Base-by-base conservation (phyloP, 768 basidiomycete genomes). In the Termitomyces sp. region DNA sequence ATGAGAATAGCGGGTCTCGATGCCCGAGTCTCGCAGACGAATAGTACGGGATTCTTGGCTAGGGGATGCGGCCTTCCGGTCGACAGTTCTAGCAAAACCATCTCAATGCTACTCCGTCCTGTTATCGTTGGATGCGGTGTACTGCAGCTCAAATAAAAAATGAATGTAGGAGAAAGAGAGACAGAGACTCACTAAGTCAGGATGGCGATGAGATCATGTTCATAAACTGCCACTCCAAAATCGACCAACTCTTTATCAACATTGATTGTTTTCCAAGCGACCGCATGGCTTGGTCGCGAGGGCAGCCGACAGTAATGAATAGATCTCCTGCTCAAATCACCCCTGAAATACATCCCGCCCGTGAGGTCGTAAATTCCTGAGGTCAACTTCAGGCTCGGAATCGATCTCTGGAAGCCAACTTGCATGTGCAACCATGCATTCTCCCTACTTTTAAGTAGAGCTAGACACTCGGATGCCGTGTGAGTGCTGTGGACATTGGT, bases 351-450 rank as follows among this genome's bases (percentile, higher is more conserved):
- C 1, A 71, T 63, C 1, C 75, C 73, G 0, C 69, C 73, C 0
- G 70, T 70, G 15, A 78, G 65, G 56, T 78, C 76, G 41, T 77
- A 77, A 25, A 78, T 74, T 15, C 70, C 70, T 1, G 67, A 72
- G 0, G 70, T 62, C 1, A 40, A 39, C 43, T 71, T 68, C 1
- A 55, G 52, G 11, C 74, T 66, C 1, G 62, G 56, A 13, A 76
- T 58, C 0, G 51, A 56, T 31, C 51, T 61, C 2, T 58, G 57
- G 47, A 71, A 75, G 6, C 61, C 56, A 2, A 69, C 57, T 15
- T 55, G 33, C 9, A 70, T 53, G 9, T 56, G 50, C 3, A 55
- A 23, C 76, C 76, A 79, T 0, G 71, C 67, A 1, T 62, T 54
- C 40, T 73, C 69, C 2, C 64, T 57, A 2, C 53, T 52, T 39